Evolutionary conservation across 169 alveolate species (phyloP).

Genomic region (Plasmodium coatneyi): DNA sequence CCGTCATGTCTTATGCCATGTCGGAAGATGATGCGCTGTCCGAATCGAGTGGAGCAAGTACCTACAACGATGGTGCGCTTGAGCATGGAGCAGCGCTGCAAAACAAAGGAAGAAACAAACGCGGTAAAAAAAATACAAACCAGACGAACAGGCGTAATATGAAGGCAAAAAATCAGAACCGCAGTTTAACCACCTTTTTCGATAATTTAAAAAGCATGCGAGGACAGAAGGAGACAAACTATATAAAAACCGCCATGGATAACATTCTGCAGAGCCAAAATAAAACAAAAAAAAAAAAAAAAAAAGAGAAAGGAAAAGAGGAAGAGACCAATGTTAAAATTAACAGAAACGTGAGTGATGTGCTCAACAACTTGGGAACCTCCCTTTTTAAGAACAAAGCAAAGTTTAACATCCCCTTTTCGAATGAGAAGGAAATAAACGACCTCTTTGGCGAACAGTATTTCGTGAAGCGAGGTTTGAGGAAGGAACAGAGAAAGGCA

Average conservation of each 20-base stretch:
- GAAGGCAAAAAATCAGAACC: constrained; percentile 18
- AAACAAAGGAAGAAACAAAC: neutral
- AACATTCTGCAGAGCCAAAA: constrained; percentile 9
- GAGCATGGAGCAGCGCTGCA: neutral
- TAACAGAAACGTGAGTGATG: constrained; percentile 2
- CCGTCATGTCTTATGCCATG: neutral
- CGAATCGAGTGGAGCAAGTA: neutral
- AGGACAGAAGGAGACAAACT: constrained; percentile 30
- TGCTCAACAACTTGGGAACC: constrained; percentile 20
- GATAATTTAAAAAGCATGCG: constrained; percentile 12
- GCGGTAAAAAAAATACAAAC: neutral
- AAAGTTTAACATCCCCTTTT: constrained; percentile 10
- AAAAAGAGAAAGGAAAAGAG: neutral
- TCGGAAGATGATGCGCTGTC: neutral
- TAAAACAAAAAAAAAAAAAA: neutral
- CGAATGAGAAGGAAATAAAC: constrained; percentile 48
- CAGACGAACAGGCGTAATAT: neutral
- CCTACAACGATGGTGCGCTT: neutral
- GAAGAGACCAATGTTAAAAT: neutral
- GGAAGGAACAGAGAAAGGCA: constrained; percentile 14
- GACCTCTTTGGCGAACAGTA: constrained; percentile 50
- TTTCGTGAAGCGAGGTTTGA: constrained; percentile 30
- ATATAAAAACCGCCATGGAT: neutral
- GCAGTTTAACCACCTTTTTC: constrained; percentile 6
- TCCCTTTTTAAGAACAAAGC: constrained; percentile 9